A percentile compares a stretch with the other conserved stretches of the same genome.
Conservation (phyloP, 2,329 filamentous ascomycete species). For the Dactylellina drechsleri region DNA sequence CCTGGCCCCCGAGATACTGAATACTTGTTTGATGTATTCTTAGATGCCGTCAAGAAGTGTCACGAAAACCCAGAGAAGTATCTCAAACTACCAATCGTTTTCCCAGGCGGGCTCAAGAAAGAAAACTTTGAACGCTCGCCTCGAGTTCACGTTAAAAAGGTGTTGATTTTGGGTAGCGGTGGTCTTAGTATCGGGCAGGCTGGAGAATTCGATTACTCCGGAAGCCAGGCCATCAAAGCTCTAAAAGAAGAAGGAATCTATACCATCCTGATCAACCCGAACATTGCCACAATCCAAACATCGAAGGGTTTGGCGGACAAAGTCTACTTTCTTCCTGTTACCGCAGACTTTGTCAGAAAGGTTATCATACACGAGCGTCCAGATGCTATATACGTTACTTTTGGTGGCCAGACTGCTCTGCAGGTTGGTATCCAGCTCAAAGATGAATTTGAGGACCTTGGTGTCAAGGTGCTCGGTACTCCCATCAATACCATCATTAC, state of each 20-base stretch:
- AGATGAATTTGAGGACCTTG: slow-evolving; percentile 91
- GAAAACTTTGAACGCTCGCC: slow-evolving; percentile 82
- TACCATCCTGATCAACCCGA: slow-evolving; percentile 97
- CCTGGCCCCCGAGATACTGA: slow-evolving; percentile 95
- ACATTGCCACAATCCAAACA: slow-evolving; percentile 98
- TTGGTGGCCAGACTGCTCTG: slow-evolving; percentile 97
- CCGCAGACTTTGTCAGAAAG: slow-evolving; percentile 95
- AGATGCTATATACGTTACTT: slow-evolving; percentile 96
- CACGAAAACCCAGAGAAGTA: slow-evolving; percentile 69
- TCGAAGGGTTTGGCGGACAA: slow-evolving; percentile 98
- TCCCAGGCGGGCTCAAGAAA: slow-evolving; percentile 83
- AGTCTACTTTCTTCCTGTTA: slow-evolving; percentile 98
- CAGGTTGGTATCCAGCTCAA: slow-evolving; percentile 96
- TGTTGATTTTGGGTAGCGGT: slow-evolving; percentile 90
- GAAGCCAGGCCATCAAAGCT: slow-evolving; percentile 97
- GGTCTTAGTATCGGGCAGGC: slow-evolving; percentile 97
- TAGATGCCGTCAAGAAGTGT: slow-evolving; percentile 80
- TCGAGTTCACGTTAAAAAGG: slow-evolving; percentile 88
- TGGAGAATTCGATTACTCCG: slow-evolving; percentile 98
- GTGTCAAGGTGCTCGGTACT: slow-evolving; percentile 93
- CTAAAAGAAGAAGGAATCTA: slow-evolving; percentile 98
- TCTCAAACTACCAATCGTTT: slow-evolving; percentile 78
- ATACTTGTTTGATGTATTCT: slow-evolving; percentile 96
- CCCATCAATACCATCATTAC: slow-evolving; percentile 98
- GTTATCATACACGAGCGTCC: slow-evolving; percentile 94